Conservation (phyloP, 306 rosid species). For the Sphenostylis stenocarpa region DNA sequence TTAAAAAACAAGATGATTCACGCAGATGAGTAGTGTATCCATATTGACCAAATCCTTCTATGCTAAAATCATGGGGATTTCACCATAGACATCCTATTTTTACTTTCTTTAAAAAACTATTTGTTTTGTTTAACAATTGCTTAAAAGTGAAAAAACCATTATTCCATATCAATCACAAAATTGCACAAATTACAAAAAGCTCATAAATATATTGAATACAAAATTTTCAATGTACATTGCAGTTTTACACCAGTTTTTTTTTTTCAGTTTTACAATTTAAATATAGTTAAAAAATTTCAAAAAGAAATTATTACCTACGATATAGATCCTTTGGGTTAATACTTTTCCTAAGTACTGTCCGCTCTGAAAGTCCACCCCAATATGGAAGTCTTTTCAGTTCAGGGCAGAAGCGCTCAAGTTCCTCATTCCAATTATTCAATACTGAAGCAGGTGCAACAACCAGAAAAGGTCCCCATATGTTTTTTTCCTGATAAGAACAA, state of each 20-base stretch:
- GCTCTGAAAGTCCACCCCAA: constrained; percentile 91
- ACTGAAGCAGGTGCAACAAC: constrained; percentile 99
- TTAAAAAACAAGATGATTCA: constrained; percentile 4
- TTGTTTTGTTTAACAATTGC: neutral
- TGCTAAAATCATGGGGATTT: neutral
- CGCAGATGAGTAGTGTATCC: constrained; percentile 16
- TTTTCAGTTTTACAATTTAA: neutral
- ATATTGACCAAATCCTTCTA: neutral
- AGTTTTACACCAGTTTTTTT: neutral
- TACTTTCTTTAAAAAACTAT: neutral
- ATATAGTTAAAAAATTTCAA: neutral
- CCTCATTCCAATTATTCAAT: constrained; percentile 97
- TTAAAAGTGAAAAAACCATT: neutral
- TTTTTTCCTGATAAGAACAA: constrained; percentile 74
- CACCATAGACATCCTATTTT: neutral
- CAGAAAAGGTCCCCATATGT: constrained; percentile 99
- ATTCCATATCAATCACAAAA: constrained; percentile 15
- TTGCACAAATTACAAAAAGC: neutral
- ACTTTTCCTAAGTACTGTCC: constrained; percentile 85
- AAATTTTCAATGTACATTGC: neutral
- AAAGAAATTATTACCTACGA: constrained; percentile 64
- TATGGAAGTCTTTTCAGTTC: constrained; percentile 89
- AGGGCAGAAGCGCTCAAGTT: constrained; percentile 96
- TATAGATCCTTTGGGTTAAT: constrained; percentile 89
- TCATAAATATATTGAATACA: neutral